Percentiles rank a stretch among this genome's conserved stretches.
Conservation (phyloP, 371 early-diverging fungal species). For the Mucor sp. region DNA sequence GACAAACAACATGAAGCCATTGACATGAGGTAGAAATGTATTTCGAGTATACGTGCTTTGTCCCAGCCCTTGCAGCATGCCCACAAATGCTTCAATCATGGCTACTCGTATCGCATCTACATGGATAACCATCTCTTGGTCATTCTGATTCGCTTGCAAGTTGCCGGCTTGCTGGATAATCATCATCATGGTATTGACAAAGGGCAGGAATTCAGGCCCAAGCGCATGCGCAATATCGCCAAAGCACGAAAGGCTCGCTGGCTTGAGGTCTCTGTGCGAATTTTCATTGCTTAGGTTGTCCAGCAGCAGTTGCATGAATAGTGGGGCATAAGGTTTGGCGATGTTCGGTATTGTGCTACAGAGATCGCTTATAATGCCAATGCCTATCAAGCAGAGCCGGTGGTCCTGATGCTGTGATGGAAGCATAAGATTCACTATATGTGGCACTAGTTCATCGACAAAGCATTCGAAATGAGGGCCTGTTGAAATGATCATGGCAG, state of each 20-base stretch:
- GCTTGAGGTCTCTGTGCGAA: not conserved
- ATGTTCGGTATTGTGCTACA: not conserved
- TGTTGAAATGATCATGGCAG: not conserved
- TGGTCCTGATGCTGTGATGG: not conserved
- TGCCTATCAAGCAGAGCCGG: not conserved
- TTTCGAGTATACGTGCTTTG: not conserved
- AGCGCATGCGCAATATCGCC: not conserved
- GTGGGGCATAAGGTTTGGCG: not conserved
- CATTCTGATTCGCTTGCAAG: not conserved
- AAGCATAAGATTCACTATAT: not conserved
- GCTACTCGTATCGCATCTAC: slow-evolving; percentile 1
- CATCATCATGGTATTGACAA: not conserved
- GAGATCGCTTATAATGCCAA: not conserved
- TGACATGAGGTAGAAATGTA: not conserved
- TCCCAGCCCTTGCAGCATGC: not conserved
- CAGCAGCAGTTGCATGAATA: not conserved
- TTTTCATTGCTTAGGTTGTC: not conserved
- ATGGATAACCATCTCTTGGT: not conserved
- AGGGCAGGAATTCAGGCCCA: not conserved
- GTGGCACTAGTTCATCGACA: not conserved
- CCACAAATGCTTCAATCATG: not conserved
- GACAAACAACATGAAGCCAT: not conserved
- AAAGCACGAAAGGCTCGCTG: not conserved
- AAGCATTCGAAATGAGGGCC: not conserved
- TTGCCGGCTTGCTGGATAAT: not conserved